Percentiles rank a stretch among this genome's conserved stretches.
Evolutionary conservation across 75 land plant species (phyloP).

Genomic region (Sequoiadendron giganteum): DNA sequence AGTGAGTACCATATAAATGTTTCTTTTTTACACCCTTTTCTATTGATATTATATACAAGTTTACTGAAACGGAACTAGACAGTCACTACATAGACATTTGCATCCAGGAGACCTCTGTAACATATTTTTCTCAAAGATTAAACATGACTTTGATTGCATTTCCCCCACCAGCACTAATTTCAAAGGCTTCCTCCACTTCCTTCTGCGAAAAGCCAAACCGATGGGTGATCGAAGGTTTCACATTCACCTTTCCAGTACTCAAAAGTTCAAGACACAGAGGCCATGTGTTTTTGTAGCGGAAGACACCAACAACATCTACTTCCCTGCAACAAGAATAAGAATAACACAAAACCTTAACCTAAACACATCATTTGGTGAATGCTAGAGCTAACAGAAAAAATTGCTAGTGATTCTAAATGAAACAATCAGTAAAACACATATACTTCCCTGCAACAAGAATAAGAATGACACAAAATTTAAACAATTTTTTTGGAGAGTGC

Average conservation of each 20-base stretch:
- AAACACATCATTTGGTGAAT: background rate
- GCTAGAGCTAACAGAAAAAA: background rate
- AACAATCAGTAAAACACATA: conserved; percentile 31
- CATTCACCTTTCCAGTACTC: conserved; percentile 71
- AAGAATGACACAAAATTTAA: background rate
- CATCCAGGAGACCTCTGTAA: background rate
- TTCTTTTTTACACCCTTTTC: no score
- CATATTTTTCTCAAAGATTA: background rate
- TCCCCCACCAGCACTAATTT: conserved; percentile 78
- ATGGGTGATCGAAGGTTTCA: conserved; percentile 92
- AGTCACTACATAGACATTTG: background rate
- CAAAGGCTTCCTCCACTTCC: conserved; percentile 90
- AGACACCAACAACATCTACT: conserved; percentile 79
- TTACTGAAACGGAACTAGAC: background rate
- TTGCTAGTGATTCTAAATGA: background rate
- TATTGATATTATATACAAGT: background rate
- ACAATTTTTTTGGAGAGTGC: background rate
- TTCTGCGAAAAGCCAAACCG: conserved; percentile 84
- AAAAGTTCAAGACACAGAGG: conserved; percentile 84
- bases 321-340: conserved; percentile 43
- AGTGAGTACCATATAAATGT: background rate
- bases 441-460: conserved; percentile 57
- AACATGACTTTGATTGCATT: conserved; percentile 82
- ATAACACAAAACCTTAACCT: background rate
- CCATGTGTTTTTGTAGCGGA: conserved; percentile 93